Base-by-base conservation (phyloP, 75 land plant genomes). In the Cunninghamia lanceolata region DNA sequence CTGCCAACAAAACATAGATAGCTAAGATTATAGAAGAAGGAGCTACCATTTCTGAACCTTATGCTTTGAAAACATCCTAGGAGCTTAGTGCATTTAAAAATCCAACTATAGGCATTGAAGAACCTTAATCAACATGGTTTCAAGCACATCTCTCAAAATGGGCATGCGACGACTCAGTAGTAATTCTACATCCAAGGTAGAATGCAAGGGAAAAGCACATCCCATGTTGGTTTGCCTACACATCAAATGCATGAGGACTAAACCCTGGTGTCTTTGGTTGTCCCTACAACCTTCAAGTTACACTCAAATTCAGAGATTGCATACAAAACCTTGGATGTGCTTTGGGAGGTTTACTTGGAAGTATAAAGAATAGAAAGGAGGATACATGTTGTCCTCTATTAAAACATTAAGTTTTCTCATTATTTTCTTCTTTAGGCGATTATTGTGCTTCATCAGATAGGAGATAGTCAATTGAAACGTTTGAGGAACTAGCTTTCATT, bases 21-120 rank as follows among this genome's bases (percentile, higher is more conserved):
- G 98, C 98, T 3, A 94, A 95, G 85, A 86, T 96, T 34, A 96
- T 97, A 11, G 97, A 94, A 85, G 96, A 90, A 47, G 99, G 97
- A 8, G 86, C 85, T 9, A 89, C 89, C 6, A 90, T 95, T 42
- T 87, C 88, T 34, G 88, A 86, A 79, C 99, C 99, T 0, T 95
- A 94, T 80, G 87, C 97, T 14, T 78, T 96, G 89, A 91, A 92
- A 87, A 93, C 98, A 14, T 86, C 86, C 88, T 96, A 97, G 99
- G 94, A 91, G 11, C 90, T 92, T 73, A 84, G 90, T 63, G 97
- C 99, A 50, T 96, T 96, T 88, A 81, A 95, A 84, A 95, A 96
- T 77, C 99, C 99, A 82, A 89, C 94, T 28, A 85, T 80, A 32
- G 92, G 91, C n/a, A n/a, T n/a, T n/a, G n/a, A n/a, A n/a, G n/a